Evolutionary conservation across 768 basidiomycete species (phyloP), one percentile per base, ranked within the genome.

Genomic region (Pisolithus albus): DNA sequence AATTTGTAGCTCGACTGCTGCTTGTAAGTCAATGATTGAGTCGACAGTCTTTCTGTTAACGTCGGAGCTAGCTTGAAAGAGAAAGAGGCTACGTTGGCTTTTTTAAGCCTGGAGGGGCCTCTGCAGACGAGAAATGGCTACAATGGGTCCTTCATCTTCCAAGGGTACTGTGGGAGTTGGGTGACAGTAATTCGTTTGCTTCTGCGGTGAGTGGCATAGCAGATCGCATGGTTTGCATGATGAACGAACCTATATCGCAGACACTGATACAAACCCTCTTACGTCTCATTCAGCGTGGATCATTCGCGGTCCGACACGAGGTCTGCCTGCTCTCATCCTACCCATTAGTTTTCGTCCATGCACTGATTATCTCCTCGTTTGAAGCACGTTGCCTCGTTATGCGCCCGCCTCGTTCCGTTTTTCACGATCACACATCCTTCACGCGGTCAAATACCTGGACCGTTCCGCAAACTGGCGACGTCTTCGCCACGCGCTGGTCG

Each of bases 151-250:
- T 76, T 24, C 81, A 86, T 56, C 75, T 96, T 41, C 91, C 93
- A 0, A 85, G 81, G 66, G 75, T 77, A 6, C 71, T 97, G 4
- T 97, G 94, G 94, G 93, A 97, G 65, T 66, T 87, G 9, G 85
- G 86, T 3, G 67, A 66, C 9, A 77, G 67, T 49, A 79, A 89
- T 61, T 62, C 77, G 16, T 57, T 65, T 1, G 69, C 77, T 4
- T 83, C 84, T 0, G 82, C 88, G 77, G 91, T 88, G 47, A 56
- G 73, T 32, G 49, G 21, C 36, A 24, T 30, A 37, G 21, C 19
- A 7, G 26, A 46, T 45, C 41, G 30, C 23, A 4, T 23, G 21
- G 21, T 23, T 23, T 23, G 21, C 45, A 26, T 39, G 28, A 18
- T 56, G 40, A 62, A 54, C 49, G 42, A 39, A 48, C 37, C 21